Base-by-base conservation (phyloP, 2,329 filamentous ascomycete genomes). In the Byssoonygena ceratinophila region DNA sequence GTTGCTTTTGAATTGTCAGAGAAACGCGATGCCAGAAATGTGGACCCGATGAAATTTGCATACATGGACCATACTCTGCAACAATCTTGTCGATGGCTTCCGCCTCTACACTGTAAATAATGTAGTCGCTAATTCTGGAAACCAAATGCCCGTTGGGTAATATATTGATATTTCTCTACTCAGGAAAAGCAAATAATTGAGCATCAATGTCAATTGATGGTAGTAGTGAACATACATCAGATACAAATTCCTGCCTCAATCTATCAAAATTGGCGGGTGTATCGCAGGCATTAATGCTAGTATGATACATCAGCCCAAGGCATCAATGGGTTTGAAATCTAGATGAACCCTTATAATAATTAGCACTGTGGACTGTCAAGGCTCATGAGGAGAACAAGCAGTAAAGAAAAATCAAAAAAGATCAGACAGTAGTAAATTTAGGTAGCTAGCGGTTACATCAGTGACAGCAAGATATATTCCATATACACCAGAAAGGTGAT, bases 391-490 rank as follows among this genome's bases (percentile, higher is more conserved):
- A 51, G 54, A 61, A 58, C 66, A 61, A 55, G 55, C 62, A 60
- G 62, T 60, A 59, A 56, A 54, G 53, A 46, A 51, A n/a, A 56
- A 48, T 56, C 4, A 5, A 49, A 34, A 57, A 48, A 61, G 77
- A 25, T 96, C 91, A 96, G 91, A 96, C 86, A 76, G 78, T 76
- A 70, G 73, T 85, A 80, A 76, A 27, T 68, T 82, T 85, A 96
- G 91, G 91, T 97, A 97, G 91, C 91, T 87, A 84, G 92, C 83
- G 76, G 82, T 94, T 85, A 94, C 91, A 96, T 96, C 91, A 96
- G 81, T 80, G 91, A 94, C 84, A 80, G 79, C 76, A 74, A 74
- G 74, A 75, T 69, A 71, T 74, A 68, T 60, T 66, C 61, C 63
- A 74, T 72, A 73, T 73, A 74, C 71, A 76, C 84, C 87, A 91